Evolutionary conservation across 345 rosid species (phyloP).

Genomic region (Rhizophora apiculata): DNA sequence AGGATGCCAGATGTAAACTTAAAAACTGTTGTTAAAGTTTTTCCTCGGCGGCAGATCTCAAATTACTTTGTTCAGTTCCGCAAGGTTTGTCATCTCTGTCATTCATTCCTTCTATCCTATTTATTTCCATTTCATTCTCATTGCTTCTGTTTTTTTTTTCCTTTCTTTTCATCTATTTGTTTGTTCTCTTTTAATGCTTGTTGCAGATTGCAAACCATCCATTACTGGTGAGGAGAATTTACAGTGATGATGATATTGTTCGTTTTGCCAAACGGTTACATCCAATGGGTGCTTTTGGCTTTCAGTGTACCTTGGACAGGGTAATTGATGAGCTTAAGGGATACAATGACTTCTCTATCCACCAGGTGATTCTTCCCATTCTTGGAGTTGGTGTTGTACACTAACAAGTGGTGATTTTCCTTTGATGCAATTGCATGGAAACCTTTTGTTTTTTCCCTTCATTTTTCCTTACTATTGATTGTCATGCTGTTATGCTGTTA

Average conservation of each 20-base stretch:
- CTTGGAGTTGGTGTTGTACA: not conserved
- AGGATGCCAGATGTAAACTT: slow-evolving; percentile 50
- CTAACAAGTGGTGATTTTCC: not conserved
- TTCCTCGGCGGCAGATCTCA: slow-evolving; percentile 85
- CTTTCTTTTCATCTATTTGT: not conserved
- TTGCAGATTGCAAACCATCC: slow-evolving; percentile 96
- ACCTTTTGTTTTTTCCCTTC: not conserved
- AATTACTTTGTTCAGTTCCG: slow-evolving; percentile 93
- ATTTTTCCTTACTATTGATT: not conserved
- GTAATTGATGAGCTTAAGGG: slow-evolving; percentile 78
- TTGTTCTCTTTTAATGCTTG: slow-evolving; percentile 2
- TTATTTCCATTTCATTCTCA: not conserved
- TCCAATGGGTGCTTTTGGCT: slow-evolving; percentile 86
- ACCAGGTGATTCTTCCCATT: slow-evolving; percentile 53
- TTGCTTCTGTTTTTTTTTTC: not conserved
- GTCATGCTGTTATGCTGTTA: no score
- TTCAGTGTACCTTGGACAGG: slow-evolving; percentile 77
- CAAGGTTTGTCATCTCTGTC: slow-evolving; percentile 44
- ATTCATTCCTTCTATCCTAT: not conserved
- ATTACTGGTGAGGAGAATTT: slow-evolving; percentile 79
- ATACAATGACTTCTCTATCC: slow-evolving; percentile 84
- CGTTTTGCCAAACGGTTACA: slow-evolving; percentile 70
- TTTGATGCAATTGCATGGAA: not conserved
- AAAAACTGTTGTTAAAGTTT: slow-evolving; percentile 44
- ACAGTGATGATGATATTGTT: slow-evolving; percentile 68